Evolutionary conservation across 2,329 filamentous ascomycete species (phyloP).

Genomic region (Trichoderma oligosporum): DNA sequence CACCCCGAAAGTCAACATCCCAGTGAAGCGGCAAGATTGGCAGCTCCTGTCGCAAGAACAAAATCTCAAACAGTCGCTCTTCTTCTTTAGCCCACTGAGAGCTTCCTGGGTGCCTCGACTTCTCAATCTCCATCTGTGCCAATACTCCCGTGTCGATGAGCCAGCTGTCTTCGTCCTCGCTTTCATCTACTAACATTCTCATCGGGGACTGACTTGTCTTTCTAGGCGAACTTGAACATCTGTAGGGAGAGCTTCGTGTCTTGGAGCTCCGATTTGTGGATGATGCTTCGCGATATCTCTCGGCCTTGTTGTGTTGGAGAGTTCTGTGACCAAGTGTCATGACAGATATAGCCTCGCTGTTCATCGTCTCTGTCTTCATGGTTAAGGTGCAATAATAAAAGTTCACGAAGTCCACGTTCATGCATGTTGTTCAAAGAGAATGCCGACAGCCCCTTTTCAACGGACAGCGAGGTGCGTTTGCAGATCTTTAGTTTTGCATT

Average conservation of each 20-base stretch:
- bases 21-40: constrained; percentile 41
- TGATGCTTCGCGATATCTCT: background rate
- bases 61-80: constrained; percentile 40
- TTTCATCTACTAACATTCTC: background rate
- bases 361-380: background rate
- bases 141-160: constrained; percentile 1
- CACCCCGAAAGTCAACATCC: constrained; percentile 39
- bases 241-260: background rate
- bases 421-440: background rate
- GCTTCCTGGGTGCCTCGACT: constrained; percentile 39
- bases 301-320: background rate
- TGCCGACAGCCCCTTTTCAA: background rate
- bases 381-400: no score
- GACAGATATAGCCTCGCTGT: background rate
- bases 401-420: background rate
- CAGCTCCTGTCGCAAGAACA: constrained; percentile 41
- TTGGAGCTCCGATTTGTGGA: background rate
- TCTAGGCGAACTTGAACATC: background rate
- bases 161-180: background rate
- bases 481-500: background rate
- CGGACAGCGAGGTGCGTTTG: background rate
- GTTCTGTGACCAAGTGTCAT: background rate
- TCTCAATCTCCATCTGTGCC: constrained; percentile 44
- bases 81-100: constrained; percentile 52
- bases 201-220: background rate